Percentiles rank a stretch among this genome's conserved stretches.
These are phyloP conservation scores for Cystobasidium ongulense DNA, from an alignment of 768 basidiomycete genomes.

Conservation along the genomic window DNA sequence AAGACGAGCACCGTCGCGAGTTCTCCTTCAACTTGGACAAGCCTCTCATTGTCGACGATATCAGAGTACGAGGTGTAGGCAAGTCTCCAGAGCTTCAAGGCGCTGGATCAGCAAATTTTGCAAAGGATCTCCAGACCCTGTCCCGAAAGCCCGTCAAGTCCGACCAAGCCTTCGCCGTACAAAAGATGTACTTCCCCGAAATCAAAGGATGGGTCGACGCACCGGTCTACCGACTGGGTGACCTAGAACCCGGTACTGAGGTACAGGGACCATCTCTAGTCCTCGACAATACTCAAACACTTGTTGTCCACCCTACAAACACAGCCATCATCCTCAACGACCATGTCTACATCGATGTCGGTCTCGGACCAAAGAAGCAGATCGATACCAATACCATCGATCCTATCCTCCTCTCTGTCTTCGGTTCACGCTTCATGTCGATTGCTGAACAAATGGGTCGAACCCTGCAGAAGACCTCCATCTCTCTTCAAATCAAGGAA, in stretches of 20 bases:
- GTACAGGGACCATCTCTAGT: conserved; percentile 33
- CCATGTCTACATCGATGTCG: conserved; percentile 41
- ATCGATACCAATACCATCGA: conserved; percentile 37
- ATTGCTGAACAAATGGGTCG: conserved; percentile 42
- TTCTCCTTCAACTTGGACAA: conserved; percentile 19
- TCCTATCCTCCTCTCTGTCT: conserved; percentile 36
- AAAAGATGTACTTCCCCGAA: conserved; percentile 38
- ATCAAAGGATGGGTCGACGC: conserved; percentile 34
- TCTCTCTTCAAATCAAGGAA: conserved; percentile 35
- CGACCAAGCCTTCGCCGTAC: conserved; percentile 29
- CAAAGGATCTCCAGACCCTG: conserved; percentile 21
- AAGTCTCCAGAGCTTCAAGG: conserved; percentile 19
- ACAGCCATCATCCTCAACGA: conserved; percentile 37
- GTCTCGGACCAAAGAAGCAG: conserved; percentile 39
- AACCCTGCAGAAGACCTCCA: conserved; percentile 38
- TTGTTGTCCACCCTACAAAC: conserved; percentile 35
- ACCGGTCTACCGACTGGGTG: conserved; percentile 35
- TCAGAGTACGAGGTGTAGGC: conserved; percentile 4
- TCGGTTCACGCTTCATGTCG: conserved; percentile 34
- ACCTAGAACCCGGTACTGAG: conserved; percentile 37
- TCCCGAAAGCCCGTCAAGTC: neutral
- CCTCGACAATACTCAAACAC: conserved; percentile 34
- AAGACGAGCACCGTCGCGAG: conserved; percentile 17
- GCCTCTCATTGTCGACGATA: conserved; percentile 1
- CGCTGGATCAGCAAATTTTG: conserved; percentile 6